These are phyloP conservation scores for Phyllosticta citribraziliensis DNA, from an alignment of 2,329 filamentous ascomycete genomes.

Conservation along the genomic window DNA sequence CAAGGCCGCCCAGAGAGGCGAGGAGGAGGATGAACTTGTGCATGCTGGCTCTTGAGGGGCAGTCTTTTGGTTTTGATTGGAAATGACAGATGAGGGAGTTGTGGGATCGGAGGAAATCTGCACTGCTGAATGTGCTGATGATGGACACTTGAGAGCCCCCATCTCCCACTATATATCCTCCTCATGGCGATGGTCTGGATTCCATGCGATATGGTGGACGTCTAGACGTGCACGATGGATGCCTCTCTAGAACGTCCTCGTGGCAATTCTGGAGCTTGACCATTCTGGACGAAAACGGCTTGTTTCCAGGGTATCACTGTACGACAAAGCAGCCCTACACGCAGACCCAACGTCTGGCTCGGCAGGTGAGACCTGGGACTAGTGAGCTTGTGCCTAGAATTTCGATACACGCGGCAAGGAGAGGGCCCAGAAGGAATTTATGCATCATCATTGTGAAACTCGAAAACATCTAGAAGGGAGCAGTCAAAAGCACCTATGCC, in stretches of 20 bases:
- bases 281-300: slow-evolving; percentile 9
- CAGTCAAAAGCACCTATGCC: background rate
- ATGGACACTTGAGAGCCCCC: slow-evolving; percentile 11
- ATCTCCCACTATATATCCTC: slow-evolving; percentile 20
- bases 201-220: slow-evolving; percentile 11
- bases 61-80: background rate
- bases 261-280: slow-evolving; percentile 11
- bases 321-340: slow-evolving; percentile 7
- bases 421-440: slow-evolving; percentile 6
- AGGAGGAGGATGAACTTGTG: slow-evolving; percentile 23
- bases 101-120: slow-evolving; percentile 3
- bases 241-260: slow-evolving; percentile 8
- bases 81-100: background rate
- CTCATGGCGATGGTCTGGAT: slow-evolving; percentile 20
- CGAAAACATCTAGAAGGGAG: slow-evolving; percentile 8
- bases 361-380: slow-evolving; percentile 1
- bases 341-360: background rate
- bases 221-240: background rate
- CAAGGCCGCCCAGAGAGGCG: slow-evolving; percentile 21
- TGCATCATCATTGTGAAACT: slow-evolving; percentile 9
- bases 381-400: slow-evolving; percentile 2
- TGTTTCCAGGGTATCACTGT: background rate
- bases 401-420: slow-evolving; percentile 1
- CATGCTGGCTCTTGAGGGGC: slow-evolving; percentile 13
- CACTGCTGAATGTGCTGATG: slow-evolving; percentile 2